Evolutionary conservation across 1,284 basidiomycete genomes (phyloP).

Genomic region (Apiotrichum veenhuisii): DNA sequence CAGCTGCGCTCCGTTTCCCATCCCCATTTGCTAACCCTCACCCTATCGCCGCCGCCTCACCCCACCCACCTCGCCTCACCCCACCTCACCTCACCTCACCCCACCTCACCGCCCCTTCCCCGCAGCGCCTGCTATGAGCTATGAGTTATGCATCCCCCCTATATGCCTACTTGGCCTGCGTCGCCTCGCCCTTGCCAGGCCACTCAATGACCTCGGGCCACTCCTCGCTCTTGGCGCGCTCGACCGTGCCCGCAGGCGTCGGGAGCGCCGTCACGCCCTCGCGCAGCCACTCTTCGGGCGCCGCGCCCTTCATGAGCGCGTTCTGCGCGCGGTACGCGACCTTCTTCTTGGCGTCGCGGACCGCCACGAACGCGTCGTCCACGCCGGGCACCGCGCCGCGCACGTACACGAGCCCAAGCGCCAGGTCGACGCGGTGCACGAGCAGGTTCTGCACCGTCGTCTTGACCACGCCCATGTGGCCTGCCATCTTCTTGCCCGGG

Average conservation of each 20-base stretch:
- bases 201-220: constrained; percentile 48
- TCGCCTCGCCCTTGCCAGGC: constrained; percentile 26
- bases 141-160: constrained; percentile 2
- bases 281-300: constrained; percentile 75
- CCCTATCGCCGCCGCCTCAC: too few relatives aligned
- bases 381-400: constrained; percentile 57
- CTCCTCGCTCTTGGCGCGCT: constrained; percentile 53
- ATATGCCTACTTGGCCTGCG: neutral
- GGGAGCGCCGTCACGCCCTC: constrained; percentile 78
- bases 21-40: too few relatives aligned
- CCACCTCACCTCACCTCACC: neutral
- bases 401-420: constrained; percentile 83
- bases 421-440: constrained; percentile 81
- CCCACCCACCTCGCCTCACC: neutral
- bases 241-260: constrained; percentile 83
- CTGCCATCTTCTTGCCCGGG: constrained; percentile 98
- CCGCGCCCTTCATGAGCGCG: constrained; percentile 57
- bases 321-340: constrained; percentile 60
- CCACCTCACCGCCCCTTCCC: neutral
- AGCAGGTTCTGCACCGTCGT: constrained; percentile 84
- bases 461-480: constrained; percentile 80
- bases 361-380: constrained; percentile 57
- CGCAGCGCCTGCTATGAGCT: neutral
- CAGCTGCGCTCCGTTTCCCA: too few relatives aligned
- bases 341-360: constrained; percentile 83